Base-by-base conservation (phyloP, 2,329 filamentous ascomycete species). In the Aaosphaeria arxii region DNA sequence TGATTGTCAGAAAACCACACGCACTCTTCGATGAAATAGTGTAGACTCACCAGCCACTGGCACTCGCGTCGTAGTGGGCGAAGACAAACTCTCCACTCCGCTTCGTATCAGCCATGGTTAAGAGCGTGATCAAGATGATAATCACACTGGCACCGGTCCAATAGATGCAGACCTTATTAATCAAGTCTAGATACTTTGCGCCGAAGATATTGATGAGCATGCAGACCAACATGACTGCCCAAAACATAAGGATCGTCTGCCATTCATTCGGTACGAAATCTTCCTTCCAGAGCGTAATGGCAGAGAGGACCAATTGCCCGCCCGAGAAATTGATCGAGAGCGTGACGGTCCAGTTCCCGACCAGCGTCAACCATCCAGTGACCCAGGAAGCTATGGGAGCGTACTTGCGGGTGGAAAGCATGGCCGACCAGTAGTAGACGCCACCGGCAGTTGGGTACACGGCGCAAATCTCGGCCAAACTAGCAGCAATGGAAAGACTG, bases 391-490 rank as follows among this genome's bases (percentile, higher is more conserved):
- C 82, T 45, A 88, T 76, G 2, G 84, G 84, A 4, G 85, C 83
- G 73, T 81, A 88, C 62, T 83, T 74, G 36, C 75, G 78, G 0
- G 84, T 85, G 1, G 80, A 78, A 24, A 89, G 75, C 81, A 88
- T 85, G 2, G 85, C 84, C 46, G 80, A 66, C 85, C 76, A 78
- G 71, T 88, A 88, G 67, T 89, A 89, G 2, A 87, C 84, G 81
- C 86, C 87, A 61, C 86, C 86, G 44, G 85, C 84, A n/a, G 86
- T 89, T 24, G 87, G 87, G 62, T 87, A 89, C 36, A 88, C 83
- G 57, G 83, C 86, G 51, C 86, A 88, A 62, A 90, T 87, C 71
- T 90, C 87, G 54, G 84, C 84, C 28, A 89, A 77, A 24, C 85
- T 88, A 3, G 81, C 74, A 29, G 87, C 86, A 32, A 90, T 84